Conservation (phyloP, 1,284 basidiomycete species). For the Ustilago curta region DNA sequence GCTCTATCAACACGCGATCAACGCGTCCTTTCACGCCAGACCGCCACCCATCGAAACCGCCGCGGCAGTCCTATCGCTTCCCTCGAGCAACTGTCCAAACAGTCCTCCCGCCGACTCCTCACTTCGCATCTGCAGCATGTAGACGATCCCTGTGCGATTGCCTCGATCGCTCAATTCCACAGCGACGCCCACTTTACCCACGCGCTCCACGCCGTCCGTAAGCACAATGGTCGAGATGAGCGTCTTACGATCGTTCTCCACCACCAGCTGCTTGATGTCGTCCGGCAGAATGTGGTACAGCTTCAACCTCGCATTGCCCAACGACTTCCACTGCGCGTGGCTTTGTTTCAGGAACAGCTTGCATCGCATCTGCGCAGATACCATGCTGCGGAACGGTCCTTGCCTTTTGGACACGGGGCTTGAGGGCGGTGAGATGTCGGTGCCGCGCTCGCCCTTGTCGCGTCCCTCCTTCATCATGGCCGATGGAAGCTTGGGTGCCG, state of each 20-base stretch:
- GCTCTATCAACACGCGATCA: background rate
- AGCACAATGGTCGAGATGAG: conserved; percentile 94
- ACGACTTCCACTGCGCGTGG: conserved; percentile 95
- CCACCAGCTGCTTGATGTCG: conserved; percentile 94
- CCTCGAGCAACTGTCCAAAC: conserved; percentile 86
- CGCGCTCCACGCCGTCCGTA: conserved; percentile 94
- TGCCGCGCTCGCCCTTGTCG: conserved; percentile 30
- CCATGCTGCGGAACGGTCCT: conserved; percentile 47
- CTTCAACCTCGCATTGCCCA: conserved; percentile 88
- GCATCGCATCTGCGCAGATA: conserved; percentile 96
- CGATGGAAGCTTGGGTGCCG: conserved; percentile 56
- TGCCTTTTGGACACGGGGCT: conserved; percentile 31
- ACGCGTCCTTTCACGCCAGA: conserved; percentile 8
- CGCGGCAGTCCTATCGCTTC: conserved; percentile 77
- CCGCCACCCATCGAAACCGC: conserved; percentile 27
- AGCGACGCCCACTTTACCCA: conserved; percentile 96
- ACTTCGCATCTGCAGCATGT: conserved; percentile 85
- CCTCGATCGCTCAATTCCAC: conserved; percentile 93
- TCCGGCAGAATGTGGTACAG: conserved; percentile 83
- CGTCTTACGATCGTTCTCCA: conserved; percentile 83
- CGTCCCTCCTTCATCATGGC: conserved; percentile 58
- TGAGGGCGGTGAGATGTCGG: conserved; percentile 40
- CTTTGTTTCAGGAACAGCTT: conserved; percentile 96
- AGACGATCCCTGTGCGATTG: conserved; percentile 90
- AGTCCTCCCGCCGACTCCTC: conserved; percentile 86